A percentile compares a stretch with the other conserved stretches of the same genome.
Conservation (phyloP, 1,284 basidiomycete genomes). For the Cutaneotrichosporon sp. region DNA sequence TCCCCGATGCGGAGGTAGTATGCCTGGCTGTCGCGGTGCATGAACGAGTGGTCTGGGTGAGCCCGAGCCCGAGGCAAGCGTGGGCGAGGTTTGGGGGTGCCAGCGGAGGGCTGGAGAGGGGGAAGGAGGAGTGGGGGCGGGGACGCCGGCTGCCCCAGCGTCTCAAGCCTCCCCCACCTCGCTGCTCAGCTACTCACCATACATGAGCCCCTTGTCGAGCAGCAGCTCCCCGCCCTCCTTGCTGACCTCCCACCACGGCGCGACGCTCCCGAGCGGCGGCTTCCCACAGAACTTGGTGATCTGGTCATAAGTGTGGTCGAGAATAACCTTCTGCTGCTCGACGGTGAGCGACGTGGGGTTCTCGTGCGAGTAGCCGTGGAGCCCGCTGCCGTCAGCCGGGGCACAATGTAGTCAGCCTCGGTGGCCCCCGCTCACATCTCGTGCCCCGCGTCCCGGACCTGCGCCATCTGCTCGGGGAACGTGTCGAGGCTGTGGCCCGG, state of each 20-base stretch:
- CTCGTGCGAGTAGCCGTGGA: slow-evolving; percentile 76
- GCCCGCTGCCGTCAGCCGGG: too few species aligned
- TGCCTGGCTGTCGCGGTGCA: slow-evolving; percentile 62
- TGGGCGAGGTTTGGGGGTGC: too few species aligned
- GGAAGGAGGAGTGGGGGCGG: too few species aligned
- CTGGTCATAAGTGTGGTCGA: slow-evolving; percentile 67
- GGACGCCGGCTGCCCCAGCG: too few species aligned
- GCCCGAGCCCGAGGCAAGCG: neutral
- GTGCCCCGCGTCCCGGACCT: slow-evolving; percentile 55
- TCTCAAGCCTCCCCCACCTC: neutral
- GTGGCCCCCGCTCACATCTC: too few species aligned
- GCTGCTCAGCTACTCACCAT: slow-evolving; percentile 64
- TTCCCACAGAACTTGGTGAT: slow-evolving; percentile 69
- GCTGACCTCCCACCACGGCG: slow-evolving; percentile 78
- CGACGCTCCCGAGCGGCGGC: slow-evolving; percentile 67
- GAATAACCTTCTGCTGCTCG: slow-evolving; percentile 70
- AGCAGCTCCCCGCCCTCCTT: slow-evolving; percentile 68
- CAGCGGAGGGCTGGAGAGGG: too few species aligned
- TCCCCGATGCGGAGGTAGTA: slow-evolving; percentile 71
- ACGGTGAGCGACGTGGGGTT: slow-evolving; percentile 66
- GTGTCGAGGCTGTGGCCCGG: slow-evolving; percentile 57
- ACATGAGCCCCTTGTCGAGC: slow-evolving; percentile 72
- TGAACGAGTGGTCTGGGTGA: slow-evolving; percentile 59
- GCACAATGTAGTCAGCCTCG: too few species aligned
- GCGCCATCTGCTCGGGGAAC: slow-evolving; percentile 54